Base-by-base conservation (phyloP, 805 yeast genomes). In the Wickerhamiella sorbophila region DNA sequence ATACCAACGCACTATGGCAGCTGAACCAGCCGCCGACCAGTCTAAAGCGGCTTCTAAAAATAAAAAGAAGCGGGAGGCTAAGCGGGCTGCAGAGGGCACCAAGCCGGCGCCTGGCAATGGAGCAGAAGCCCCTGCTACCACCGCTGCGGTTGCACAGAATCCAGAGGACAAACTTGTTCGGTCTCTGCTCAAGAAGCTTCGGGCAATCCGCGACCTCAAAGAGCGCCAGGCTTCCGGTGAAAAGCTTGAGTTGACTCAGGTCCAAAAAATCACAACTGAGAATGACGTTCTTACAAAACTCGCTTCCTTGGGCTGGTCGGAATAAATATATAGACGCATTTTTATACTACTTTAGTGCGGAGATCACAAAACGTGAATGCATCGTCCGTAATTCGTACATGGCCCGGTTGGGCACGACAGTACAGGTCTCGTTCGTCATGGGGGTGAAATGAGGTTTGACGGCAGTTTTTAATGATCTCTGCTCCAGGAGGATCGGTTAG, bases 191-290 rank as follows among this genome's bases (percentile, higher is more conserved):
- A 91, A 91, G 67, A 91, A 91, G 64, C 71, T 88, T 48, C 74
- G 97, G 56, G 96, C 98, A n/a, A 91, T 91, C 52, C 94, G 87
- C 61, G 77, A 76, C 41, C 71, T 91, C 55, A 87, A 87, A 62
- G 73, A 74, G 68, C 83, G 88, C 59, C 86, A 83, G 63, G 81
- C 79, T 6, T 68, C 66, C 43, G 94, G 88, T 39, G 95, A 86
- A 48, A 69, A 76, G 47, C 71, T 91, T 52, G 98, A 91, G 64
- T 94, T 79, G 54, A 91, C 97, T 26, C 99, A 91, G 66, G 66
- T 84, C 33, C 69, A 83, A 58, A 91, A 91, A 64, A 88, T 91
- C 51, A 71, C 75, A 47, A 85, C 94, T 39, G 99, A 91, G 65
- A 75, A 68, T 22, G 77, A 78, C 42, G 83, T 91, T 40, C 72